Evolutionary conservation across 1,284 basidiomycete genomes (phyloP).

Genomic region (Leucoagaricus sp.): DNA sequence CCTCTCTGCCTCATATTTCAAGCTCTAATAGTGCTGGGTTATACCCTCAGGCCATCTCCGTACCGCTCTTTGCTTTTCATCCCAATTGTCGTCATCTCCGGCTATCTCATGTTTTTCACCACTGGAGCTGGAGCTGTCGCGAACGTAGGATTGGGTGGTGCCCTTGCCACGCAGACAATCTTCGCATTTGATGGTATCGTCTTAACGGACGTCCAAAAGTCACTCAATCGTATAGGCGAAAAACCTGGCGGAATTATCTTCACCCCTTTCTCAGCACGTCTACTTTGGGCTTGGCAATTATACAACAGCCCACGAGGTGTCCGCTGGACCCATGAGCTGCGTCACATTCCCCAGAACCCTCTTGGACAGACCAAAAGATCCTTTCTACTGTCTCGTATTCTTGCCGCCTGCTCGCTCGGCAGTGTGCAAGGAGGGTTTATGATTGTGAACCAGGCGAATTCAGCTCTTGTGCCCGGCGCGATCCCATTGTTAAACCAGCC

Average conservation of each 20-base stretch:
- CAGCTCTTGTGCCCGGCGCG: constrained; percentile 16
- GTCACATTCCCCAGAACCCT: no score
- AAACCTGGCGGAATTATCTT: no score
- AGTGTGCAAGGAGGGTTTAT: not conserved
- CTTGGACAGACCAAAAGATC: no score
- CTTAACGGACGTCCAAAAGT: constrained; percentile 15
- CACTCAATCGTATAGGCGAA: no score
- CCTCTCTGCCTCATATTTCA: constrained; percentile 4
- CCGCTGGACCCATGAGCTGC: no score
- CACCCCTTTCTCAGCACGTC: no score
- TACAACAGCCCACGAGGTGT: no score
- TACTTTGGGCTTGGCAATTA: no score
- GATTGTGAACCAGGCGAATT: constrained; percentile 17
- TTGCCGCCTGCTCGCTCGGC: no score
- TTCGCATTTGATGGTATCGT: constrained; percentile 15
- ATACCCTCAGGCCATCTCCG: constrained; percentile 14
- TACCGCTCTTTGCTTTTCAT: constrained; percentile 18
- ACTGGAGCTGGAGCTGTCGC: constrained; percentile 13
- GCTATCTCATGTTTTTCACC: constrained; percentile 14
- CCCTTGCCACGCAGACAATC: constrained; percentile 6
- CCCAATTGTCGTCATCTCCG: constrained; percentile 12
- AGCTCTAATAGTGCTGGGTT: constrained; percentile 9
- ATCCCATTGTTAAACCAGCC: constrained; percentile 11
- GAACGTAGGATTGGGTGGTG: constrained; percentile 7
- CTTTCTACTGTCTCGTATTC: no score